Percentiles rank a stretch among this genome's conserved stretches.
Conservation (phyloP, 2,329 filamentous ascomycete species). For the Pyrenophora teres region DNA sequence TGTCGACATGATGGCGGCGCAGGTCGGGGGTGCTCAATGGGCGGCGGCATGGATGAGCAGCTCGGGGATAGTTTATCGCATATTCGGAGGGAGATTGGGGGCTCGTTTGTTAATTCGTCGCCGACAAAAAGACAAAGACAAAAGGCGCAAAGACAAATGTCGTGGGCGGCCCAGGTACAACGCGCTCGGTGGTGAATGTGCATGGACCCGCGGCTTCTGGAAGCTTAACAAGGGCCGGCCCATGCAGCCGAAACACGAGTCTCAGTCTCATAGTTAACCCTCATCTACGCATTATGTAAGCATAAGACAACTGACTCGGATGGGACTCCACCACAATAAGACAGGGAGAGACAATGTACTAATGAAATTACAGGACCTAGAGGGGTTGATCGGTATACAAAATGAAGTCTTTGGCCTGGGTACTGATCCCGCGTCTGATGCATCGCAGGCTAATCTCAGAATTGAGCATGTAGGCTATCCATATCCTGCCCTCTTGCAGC, state of each 20-base stretch:
- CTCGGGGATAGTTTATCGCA: conserved; percentile 21
- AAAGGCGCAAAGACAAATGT: neutral
- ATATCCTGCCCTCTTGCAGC: no score
- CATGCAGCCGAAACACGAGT: conserved; percentile 12
- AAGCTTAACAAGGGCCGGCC: conserved; percentile 7
- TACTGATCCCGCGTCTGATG: no score
- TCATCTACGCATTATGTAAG: conserved; percentile 3
- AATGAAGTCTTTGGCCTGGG: no score
- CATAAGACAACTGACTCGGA: neutral
- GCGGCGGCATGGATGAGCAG: conserved; percentile 41
- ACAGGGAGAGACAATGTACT: no score
- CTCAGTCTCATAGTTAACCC: neutral
- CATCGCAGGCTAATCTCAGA: no score
- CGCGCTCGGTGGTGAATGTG: conserved; percentile 16
- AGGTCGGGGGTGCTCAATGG: conserved; percentile 32
- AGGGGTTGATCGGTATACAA: no score
- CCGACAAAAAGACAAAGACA: neutral
- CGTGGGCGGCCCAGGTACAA: conserved; percentile 6
- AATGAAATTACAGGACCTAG: no score
- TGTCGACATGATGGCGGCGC: conserved; percentile 47
- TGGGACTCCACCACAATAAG: no score
- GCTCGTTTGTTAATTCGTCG: neutral
- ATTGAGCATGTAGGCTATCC: no score
- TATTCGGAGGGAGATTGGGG: neutral
- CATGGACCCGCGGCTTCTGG: conserved; percentile 12